Percentiles rank a stretch among this genome's conserved stretches.
These are phyloP conservation scores for Apiotrichum montevideense DNA, from an alignment of 1,284 basidiomycete genomes.

Conservation along the genomic window DNA sequence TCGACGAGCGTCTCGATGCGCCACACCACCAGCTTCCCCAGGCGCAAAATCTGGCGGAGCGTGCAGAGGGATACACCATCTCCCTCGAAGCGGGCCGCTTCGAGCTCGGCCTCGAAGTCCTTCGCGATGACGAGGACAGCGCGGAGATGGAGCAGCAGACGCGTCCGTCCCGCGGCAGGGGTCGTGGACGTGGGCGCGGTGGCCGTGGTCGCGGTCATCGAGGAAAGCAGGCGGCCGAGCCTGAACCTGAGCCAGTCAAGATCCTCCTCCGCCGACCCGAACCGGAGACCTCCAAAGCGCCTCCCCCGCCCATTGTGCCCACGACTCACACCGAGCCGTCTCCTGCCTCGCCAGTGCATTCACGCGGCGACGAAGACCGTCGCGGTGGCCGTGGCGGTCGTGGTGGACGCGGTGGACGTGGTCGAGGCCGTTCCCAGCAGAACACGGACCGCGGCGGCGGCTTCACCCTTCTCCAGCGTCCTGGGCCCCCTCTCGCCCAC, in stretches of 20 bases:
- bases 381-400: no score
- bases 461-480: slow-evolving; percentile 39
- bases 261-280: slow-evolving; percentile 37
- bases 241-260: slow-evolving; percentile 30
- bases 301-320: not conserved
- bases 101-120: slow-evolving; percentile 35
- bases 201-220: slow-evolving; percentile 11
- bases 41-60: slow-evolving; percentile 19
- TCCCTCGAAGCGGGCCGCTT: slow-evolving; percentile 40
- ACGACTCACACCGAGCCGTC: not conserved
- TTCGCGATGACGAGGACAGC: slow-evolving; percentile 38
- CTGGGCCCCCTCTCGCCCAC: slow-evolving; percentile 25
- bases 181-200: slow-evolving; percentile 7
- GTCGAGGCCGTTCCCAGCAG: not conserved
- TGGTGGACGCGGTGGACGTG: not conserved
- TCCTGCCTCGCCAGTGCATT: not conserved
- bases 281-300: not conserved
- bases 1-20: slow-evolving; percentile 14
- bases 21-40: not conserved
- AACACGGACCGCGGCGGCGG: slow-evolving; percentile 20
- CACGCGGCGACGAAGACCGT: not conserved
- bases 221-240: slow-evolving; percentile 2
- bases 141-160: slow-evolving; percentile 12
- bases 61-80: slow-evolving; percentile 39
- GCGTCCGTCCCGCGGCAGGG: slow-evolving; percentile 8